Evolutionary conservation across 345 rosid genomes (phyloP), one percentile per base, ranked within the genome.

Genomic region (Gossypium bickii): DNA sequence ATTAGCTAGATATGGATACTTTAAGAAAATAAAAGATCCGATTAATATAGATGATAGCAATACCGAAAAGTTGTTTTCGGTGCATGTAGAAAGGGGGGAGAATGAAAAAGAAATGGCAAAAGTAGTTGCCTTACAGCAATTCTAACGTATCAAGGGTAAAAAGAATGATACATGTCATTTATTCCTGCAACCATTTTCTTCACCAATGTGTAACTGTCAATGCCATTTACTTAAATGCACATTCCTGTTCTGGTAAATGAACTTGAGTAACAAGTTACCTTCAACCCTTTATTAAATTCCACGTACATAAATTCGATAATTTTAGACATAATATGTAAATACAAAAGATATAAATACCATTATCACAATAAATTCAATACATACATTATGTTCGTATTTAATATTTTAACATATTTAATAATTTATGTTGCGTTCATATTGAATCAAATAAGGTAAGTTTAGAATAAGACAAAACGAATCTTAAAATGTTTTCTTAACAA

Each of bases 121-220:
- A 45, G 18, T 67, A 12, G 65, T 71, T 71, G 74, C 74, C 49
- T 57, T 52, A 12, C 74, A 29, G 74, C 65, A 56, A 56, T 57
- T 71, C 74, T 71, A 71, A 71, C 74, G 6, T 51, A 13, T 57
- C 22, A 34, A 34, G 18, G 7, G 8, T 8, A 63, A 38, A 38
- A 16, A 34, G 6, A 41, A 16, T 29, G 4, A 60, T 60, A 13
- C 18, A 61, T 27, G 4, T 27, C 65, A 13, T 59, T 59, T 22
- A 59, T 59, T 11, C 22, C 22, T 17, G n/a, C 15, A 3, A n/a
- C 68, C 68, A 63, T 63, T 63, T 17, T 38, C 68, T n/a, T 64
- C 49, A 41, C 69, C 69, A 10, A 41, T 41, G 24, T 64, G 49
- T 24, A 64, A 41, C 9, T 41, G 68, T 64, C 68, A 64, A 64